Base-by-base conservation (phyloP, 2,329 filamentous ascomycete species). In the Chrysosporium queenslandicum region DNA sequence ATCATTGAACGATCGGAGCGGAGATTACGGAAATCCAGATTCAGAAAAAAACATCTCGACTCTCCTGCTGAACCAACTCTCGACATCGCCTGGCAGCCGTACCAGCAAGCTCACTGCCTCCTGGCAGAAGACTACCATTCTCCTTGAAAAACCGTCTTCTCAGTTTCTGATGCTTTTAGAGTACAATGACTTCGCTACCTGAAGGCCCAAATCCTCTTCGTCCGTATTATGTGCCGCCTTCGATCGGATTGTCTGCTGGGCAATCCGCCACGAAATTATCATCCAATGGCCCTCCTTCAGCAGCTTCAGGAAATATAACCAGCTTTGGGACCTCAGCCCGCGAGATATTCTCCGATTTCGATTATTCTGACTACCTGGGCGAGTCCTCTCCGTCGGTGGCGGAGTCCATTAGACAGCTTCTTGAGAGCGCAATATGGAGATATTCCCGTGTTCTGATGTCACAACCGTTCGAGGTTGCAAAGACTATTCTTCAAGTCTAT, bases 391-490 rank as follows among this genome's bases (percentile, higher is more conserved):
- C 86, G 0, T 87, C 86, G 0, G 77, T 82, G 25, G 77, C 88
- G 9, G 84, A 87, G 60, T 85, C 85, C 58, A 75, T 85, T 40
- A 87, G 85, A 65, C 83, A 85, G 57, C 72, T 94, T 55, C 65
- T 95, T 45, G 89, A 97, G 65, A 84, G 90, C 66, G 80, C 92
- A 58, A 66, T 94, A 68, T 94, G 90, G 83, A 91, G 92, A 66
- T 98, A 98, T 71, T 85, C 84, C 12, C 88, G 85, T 53, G 83
- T 95, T 21, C 70, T 97, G 63, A 83, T 95, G 66, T 86, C 88
- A 50, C 92, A 98, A 71, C 92, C 92, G 12, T 97, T 98, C 68
- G 92, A 97, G 74, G 90, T 96, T 53, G 89, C 91, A 64, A 97
- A 96, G 77, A 92, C 85, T 12, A 80, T 97, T 52, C 72, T 98